A percentile compares a stretch with the other conserved stretches of the same genome.
phyloP scores from a whole-genome alignment of 108 stramenopile species.

The Cylindrotheca closterium region DNA sequence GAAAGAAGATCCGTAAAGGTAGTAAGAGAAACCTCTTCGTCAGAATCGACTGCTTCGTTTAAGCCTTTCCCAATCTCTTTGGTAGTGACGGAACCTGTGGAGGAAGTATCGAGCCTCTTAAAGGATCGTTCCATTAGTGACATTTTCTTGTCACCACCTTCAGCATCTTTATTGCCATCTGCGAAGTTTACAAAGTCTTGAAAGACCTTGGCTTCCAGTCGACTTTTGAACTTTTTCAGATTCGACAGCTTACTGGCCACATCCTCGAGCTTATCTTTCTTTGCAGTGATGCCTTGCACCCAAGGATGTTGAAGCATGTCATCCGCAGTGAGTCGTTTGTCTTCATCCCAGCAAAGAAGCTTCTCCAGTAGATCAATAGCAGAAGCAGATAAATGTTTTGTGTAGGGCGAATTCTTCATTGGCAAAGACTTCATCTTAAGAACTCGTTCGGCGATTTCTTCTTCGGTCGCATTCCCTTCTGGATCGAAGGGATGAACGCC shows the following conservation, averaged over 20 bases:
- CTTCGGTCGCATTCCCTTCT: conserved; percentile 54
- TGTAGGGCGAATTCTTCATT: conserved; percentile 25
- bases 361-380: conserved; percentile 76
- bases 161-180: conserved; percentile 46
- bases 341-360: conserved; percentile 66
- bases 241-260: conserved; percentile 53
- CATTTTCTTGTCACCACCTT: conserved; percentile 46
- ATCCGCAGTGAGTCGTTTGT: conserved; percentile 66
- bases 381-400: conserved; percentile 61
- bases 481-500: conserved; percentile 85
- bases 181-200: conserved; percentile 55
- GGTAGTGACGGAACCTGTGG: conserved; percentile 47
- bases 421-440: conserved; percentile 41
- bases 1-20: conserved; percentile 26
- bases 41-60: neutral
- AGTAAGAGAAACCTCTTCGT: conserved; percentile 43
- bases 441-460: conserved; percentile 59
- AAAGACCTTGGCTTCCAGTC: conserved; percentile 72
- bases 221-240: conserved; percentile 61
- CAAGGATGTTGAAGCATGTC: conserved; percentile 87
- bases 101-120: conserved; percentile 49
- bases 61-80: conserved; percentile 2
- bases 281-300: conserved; percentile 85
- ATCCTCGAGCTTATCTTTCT: conserved; percentile 52
- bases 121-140: conserved; percentile 77